phyloP scores from a whole-genome alignment of 768 basidiomycete species.

The Stropharia rugosoannulata region DNA sequence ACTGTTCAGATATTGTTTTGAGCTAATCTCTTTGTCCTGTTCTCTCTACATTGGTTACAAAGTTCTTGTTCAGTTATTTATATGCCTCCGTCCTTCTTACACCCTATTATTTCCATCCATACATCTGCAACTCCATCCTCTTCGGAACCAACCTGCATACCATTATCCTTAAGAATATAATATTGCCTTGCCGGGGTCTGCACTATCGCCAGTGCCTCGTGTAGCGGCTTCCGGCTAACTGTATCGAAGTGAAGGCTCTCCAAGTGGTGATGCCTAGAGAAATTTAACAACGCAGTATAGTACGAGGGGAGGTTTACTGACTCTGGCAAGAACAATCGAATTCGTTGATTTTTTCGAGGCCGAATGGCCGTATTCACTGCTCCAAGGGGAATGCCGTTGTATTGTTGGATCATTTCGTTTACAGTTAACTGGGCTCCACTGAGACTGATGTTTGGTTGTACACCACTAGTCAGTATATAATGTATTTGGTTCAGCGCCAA shows the following conservation, averaged over 20 bases:
- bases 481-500: background rate
- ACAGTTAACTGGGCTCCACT: slow-evolving; percentile 71
- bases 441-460: slow-evolving; percentile 37
- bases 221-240: slow-evolving; percentile 40
- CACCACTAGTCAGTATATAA: slow-evolving; percentile 5
- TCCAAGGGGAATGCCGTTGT: slow-evolving; percentile 44
- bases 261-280: slow-evolving; percentile 65
- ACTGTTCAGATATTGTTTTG: background rate
- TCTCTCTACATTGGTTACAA: background rate
- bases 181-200: slow-evolving; percentile 72
- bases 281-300: background rate
- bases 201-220: slow-evolving; percentile 63
- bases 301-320: slow-evolving; percentile 29
- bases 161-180: slow-evolving; percentile 70
- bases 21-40: background rate
- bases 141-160: slow-evolving; percentile 75
- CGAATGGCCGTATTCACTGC: background rate
- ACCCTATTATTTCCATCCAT: slow-evolving; percentile 62
- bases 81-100: slow-evolving; percentile 24
- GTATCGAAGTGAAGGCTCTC: slow-evolving; percentile 72
- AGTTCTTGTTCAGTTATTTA: background rate
- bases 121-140: slow-evolving; percentile 65
- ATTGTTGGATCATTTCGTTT: slow-evolving; percentile 71
- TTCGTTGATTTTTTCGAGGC: slow-evolving; percentile 17
- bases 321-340: slow-evolving; percentile 69